Evolutionary conservation across 2,329 filamentous ascomycete genomes (phyloP), one percentile per base, ranked within the genome.

Genomic region (Metarhizium robertsii): DNA sequence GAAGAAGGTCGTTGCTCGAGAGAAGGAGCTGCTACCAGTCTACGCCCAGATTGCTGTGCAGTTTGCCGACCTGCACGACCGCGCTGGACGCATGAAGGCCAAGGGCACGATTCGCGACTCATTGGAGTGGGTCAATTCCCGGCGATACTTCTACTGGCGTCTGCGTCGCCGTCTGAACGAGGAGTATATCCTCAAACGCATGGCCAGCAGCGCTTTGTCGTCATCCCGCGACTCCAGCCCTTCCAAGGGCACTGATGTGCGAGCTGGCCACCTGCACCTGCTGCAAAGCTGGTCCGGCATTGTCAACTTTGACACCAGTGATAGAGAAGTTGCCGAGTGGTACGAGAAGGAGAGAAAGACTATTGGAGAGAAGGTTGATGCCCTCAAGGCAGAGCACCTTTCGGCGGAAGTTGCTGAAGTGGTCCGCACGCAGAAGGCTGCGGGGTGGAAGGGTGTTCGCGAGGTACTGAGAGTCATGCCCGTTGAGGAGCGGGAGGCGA

Each of bases 141-240:
- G 94, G 61, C 87, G 92, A 68, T 97, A 94, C 89, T 97, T 99
- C 81, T 99, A 97, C 87, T 99, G 95, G 94, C 92, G 94, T 74
- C 86, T 96, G 60, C 92, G 95, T 73, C 88, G 94, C 70, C 85
- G 94, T 75, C 81, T 99, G 69, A 97, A 95, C 74, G 94, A 99
- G 77, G 94, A 99, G 76, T 90, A 95, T 73, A 90, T 99, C 65
- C 81, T 99, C 71, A 94, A 92, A 77, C 90, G 90, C 74, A 90
- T 99, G 82, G 78, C 76, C 5, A 67, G 75, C 50, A 71, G 72
- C 53, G 66, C 70, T 55, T 63, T 73, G 58, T 62, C 65, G 43
- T 55, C 66, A 36, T 59, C 61, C 7, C 57, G 61, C 50, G 63
- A 59, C 57, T 66, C 64, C 61, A 72, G 67, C 50, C 65, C 67